Evolutionary conservation across 164 flowering plant species (phyloP).

Genomic region (Tetrastigma voinierianum): DNA sequence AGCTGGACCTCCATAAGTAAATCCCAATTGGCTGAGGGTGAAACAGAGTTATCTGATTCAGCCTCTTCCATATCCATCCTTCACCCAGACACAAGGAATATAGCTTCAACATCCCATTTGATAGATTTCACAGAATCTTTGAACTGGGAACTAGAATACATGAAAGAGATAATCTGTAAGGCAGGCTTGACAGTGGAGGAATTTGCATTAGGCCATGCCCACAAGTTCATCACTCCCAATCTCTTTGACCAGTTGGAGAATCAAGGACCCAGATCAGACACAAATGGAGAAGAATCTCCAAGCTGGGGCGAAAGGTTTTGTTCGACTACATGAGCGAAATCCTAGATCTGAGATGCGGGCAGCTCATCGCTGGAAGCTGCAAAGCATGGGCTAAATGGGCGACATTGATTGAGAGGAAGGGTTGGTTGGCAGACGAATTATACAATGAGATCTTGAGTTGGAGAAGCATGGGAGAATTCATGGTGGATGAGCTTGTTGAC

Average conservation of each 20-base stretch:
- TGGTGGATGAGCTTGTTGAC: slow-evolving; percentile 67
- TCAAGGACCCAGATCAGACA: slow-evolving; percentile 14
- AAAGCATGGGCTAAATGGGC: slow-evolving; percentile 33
- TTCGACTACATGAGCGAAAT: slow-evolving; percentile 53
- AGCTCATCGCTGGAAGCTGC: slow-evolving; percentile 27
- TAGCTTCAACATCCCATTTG: neutral
- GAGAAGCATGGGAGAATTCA: slow-evolving; percentile 42
- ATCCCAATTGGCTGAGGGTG: slow-evolving; percentile 12
- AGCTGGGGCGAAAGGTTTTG: slow-evolving; percentile 35
- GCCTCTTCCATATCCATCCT: slow-evolving; percentile 26
- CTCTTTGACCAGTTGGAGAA: slow-evolving; percentile 45
- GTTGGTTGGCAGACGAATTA: slow-evolving; percentile 43
- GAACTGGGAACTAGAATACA: slow-evolving; percentile 48
- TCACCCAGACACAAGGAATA: slow-evolving; percentile 5
- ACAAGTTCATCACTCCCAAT: slow-evolving; percentile 23
- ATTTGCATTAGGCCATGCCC: slow-evolving; percentile 25
- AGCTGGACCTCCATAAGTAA: slow-evolving; percentile 14
- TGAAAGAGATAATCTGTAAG: slow-evolving; percentile 27
- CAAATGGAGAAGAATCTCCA: slow-evolving; percentile 24
- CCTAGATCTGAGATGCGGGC: slow-evolving; percentile 24
- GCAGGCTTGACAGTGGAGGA: slow-evolving; percentile 30
- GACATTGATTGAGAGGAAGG: slow-evolving; percentile 20
- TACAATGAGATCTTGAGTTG: slow-evolving; percentile 40
- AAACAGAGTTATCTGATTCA: slow-evolving; percentile 26
- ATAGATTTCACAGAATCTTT: slow-evolving; percentile 10